Evolutionary conservation across 805 yeast species (phyloP).

Genomic region (Candida morakotiae): DNA sequence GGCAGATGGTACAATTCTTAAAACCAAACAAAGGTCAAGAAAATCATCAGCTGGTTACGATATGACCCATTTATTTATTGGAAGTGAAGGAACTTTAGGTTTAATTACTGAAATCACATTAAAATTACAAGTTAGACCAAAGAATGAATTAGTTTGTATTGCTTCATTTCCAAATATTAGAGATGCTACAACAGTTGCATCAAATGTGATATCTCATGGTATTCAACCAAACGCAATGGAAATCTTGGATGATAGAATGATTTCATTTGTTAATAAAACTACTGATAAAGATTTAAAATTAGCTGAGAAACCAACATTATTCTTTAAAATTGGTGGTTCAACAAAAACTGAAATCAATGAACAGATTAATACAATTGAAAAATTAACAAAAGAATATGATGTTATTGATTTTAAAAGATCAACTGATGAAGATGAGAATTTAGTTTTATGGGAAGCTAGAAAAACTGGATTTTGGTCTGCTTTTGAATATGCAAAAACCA

Average conservation of each 20-base stretch:
- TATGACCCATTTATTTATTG: constrained; percentile 70
- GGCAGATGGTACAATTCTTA: constrained; percentile 79
- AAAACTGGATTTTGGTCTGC: constrained; percentile 53
- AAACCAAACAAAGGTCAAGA: constrained; percentile 73
- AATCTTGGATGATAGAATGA: constrained; percentile 66
- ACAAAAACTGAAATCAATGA: constrained; percentile 32
- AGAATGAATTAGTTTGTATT: constrained; percentile 64
- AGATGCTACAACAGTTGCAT: constrained; percentile 70
- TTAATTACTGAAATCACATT: constrained; percentile 67
- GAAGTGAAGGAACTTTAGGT: constrained; percentile 80
- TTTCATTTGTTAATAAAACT: constrained; percentile 63
- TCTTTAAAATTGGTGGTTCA: constrained; percentile 71
- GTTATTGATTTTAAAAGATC: constrained; percentile 59
- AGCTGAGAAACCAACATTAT: constrained; percentile 63
- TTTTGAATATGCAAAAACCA: constrained; percentile 56
- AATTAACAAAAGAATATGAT: constrained; percentile 49
- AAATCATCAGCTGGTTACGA: constrained; percentile 83
- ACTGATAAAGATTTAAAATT: constrained; percentile 47
- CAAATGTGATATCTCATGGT: constrained; percentile 50
- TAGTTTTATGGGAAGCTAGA: constrained; percentile 72
- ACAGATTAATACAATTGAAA: constrained; percentile 40
- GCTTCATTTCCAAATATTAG: constrained; percentile 60
- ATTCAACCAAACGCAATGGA: constrained; percentile 77
- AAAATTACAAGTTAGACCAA: constrained; percentile 59
- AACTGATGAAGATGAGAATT: constrained; percentile 53